These are phyloP conservation scores for Physcomitrium patens DNA, from an alignment of 225 moss, liverwort and hornwort species.

Conservation along the genomic window DNA sequence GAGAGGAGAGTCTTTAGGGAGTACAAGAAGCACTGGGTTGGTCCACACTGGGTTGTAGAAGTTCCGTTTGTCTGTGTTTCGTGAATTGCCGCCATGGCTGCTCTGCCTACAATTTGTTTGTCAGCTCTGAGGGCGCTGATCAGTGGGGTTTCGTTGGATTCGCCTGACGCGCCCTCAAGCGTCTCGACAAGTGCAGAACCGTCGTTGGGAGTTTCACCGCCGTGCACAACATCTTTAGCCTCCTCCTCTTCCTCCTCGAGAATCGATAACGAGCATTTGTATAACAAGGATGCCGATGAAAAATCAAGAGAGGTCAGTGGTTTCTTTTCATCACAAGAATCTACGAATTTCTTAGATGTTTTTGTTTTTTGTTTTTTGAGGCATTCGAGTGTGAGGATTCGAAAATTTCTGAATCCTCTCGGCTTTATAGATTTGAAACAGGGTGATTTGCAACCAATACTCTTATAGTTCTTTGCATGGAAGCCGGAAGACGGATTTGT, in stretches of 20 bases:
- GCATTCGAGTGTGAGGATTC: too few species aligned
- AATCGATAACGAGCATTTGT: constrained; percentile 35
- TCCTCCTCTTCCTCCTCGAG: constrained; percentile 20
- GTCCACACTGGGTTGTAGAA: too few species aligned
- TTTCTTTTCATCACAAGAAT: background rate
- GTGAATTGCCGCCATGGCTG: constrained; percentile 36
- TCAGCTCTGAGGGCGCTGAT: constrained; percentile 54
- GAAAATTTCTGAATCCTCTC: too few species aligned
- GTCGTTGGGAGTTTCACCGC: constrained; percentile 24
- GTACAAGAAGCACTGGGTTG: too few species aligned
- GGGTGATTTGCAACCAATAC: background rate
- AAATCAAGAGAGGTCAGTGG: constrained; percentile 46
- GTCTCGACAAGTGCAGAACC: constrained; percentile 37
- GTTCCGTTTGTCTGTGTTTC: background rate
- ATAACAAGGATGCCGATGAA: constrained; percentile 51
- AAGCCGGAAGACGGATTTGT: too few species aligned
- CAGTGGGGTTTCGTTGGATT: constrained; percentile 30
- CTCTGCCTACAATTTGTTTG: constrained; percentile 57
- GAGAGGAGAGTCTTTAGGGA: background rate
- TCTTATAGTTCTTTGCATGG: too few species aligned
- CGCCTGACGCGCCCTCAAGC: constrained; percentile 30
- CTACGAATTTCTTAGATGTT: too few species aligned
- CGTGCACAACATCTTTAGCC: constrained; percentile 16
- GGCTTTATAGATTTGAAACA: background rate
- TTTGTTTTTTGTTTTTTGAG: too few species aligned